Percentiles rank a stretch among this genome's conserved stretches.
Conservation (phyloP, 306 rosid species). For the Rosa multiflora region DNA sequence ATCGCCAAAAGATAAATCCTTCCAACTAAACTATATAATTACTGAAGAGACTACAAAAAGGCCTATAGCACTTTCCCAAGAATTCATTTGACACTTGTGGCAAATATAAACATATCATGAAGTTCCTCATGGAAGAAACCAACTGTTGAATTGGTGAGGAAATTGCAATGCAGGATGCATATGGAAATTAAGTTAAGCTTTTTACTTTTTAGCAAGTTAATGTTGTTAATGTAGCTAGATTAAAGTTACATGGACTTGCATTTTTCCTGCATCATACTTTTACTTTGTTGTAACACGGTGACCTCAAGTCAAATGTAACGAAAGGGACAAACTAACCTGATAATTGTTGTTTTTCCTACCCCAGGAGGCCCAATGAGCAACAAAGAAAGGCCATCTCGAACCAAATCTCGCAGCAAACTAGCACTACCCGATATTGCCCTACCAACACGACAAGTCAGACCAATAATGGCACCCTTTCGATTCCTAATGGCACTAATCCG, state of each 20-base stretch:
- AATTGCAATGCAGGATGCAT: neutral
- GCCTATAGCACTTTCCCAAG: neutral
- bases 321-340: conserved; percentile 53
- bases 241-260: neutral
- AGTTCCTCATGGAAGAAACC: neutral
- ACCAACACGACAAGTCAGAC: conserved; percentile 95
- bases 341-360: conserved; percentile 93
- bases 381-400: conserved; percentile 87
- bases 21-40: neutral
- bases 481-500: conserved; percentile 94
- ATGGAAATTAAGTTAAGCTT: neutral
- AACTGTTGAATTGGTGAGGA: neutral
- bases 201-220: neutral
- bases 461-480: conserved; percentile 81
- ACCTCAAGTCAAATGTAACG: conserved; percentile 11
- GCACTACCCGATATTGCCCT: conserved; percentile 91
- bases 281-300: neutral
- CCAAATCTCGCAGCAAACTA: conserved; percentile 74
- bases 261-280: neutral
- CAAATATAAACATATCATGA: neutral
- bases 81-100: neutral
- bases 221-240: neutral
- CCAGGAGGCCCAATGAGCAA: conserved; percentile 98
- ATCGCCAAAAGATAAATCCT: neutral
- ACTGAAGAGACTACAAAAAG: neutral